Evolutionary conservation across 176 grass and related monocot species (phyloP).

Genomic region (Triticum aestivum): IWGSC_CS_RefSeq_v2.1 NC_057803.1:570547474-570547973

Average conservation of each 20-base stretch:
- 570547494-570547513: not conserved
- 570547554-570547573: too few species aligned
- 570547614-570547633: not conserved
- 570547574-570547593: too few species aligned
- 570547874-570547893: not conserved
- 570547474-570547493: not conserved
- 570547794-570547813: not conserved
- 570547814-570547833: not conserved
- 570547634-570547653: not conserved
- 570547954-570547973: not conserved
- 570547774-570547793: not conserved
- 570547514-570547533: not conserved
- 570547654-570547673: not conserved
- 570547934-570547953: constrained; percentile 27
- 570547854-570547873: not conserved
- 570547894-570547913: too few species aligned
- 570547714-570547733: too few species aligned
- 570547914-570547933: not conserved
- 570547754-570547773: too few species aligned
- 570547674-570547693: not conserved
- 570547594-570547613: not conserved
- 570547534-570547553: not conserved
- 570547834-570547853: not conserved
- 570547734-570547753: too few species aligned
- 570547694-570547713: not conserved